Percentiles rank a stretch among this genome's conserved stretches.
Evolutionary conservation across 768 basidiomycete species (phyloP).

Genomic region (Stropharia rugosoannulata): DNA sequence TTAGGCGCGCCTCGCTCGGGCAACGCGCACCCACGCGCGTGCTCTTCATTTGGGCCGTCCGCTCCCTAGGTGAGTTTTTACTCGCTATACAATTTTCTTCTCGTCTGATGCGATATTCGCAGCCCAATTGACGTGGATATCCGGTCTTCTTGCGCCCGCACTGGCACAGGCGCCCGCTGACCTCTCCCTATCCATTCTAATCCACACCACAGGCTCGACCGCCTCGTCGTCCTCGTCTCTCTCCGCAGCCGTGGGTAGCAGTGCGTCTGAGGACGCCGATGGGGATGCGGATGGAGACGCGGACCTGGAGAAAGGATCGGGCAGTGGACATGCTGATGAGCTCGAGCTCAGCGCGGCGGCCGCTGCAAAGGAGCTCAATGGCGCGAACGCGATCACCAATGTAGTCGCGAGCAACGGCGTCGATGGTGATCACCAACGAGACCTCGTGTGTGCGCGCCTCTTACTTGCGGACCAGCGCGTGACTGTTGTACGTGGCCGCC

Average conservation of each 20-base stretch:
- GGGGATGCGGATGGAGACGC: background rate
- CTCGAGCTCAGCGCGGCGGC: background rate
- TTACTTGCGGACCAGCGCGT: slow-evolving; percentile 5
- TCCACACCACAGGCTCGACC: slow-evolving; percentile 36
- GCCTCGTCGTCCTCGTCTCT: background rate
- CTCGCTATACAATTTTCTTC: background rate
- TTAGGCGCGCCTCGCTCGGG: slow-evolving; percentile 23
- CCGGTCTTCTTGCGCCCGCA: slow-evolving; percentile 32
- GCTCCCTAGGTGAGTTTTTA: slow-evolving; percentile 31
- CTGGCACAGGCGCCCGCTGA: slow-evolving; percentile 25
- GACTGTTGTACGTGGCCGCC: slow-evolving; percentile 33
- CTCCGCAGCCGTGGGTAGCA: background rate
- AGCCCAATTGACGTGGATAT: slow-evolving; percentile 47
- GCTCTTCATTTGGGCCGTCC: slow-evolving; percentile 45
- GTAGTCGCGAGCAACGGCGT: too few relatives aligned
- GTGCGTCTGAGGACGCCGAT: background rate
- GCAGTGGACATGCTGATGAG: too few relatives aligned
- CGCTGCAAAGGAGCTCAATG: background rate
- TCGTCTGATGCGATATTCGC: background rate
- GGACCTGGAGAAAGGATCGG: background rate
- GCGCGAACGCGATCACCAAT: background rate
- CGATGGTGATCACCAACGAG: too few relatives aligned
- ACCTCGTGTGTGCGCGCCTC: background rate
- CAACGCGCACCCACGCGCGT: slow-evolving; percentile 13
- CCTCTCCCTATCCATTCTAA: slow-evolving; percentile 34